Conservation (phyloP, 208 protist genomes). For the Acanthamoeba triangularis region DNA sequence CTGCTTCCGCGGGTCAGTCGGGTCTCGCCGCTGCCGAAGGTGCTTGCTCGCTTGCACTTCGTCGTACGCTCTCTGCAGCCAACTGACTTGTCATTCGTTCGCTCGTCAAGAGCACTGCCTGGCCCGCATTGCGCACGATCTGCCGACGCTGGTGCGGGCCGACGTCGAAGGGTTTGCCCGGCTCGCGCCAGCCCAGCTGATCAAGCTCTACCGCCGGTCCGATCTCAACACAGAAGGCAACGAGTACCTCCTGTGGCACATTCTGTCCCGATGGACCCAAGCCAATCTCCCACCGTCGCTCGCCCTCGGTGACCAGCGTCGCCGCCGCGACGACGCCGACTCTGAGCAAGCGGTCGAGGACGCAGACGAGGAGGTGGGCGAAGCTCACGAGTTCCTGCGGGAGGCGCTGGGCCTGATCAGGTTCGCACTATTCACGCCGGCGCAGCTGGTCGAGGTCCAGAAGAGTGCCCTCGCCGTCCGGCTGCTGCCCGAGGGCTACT, state of each 20-base stretch:
- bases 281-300: neutral
- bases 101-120: neutral
- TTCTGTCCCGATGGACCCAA: neutral
- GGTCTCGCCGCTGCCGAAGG: neutral
- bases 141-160: neutral
- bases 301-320: neutral
- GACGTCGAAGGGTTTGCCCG: neutral
- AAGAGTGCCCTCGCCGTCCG: neutral
- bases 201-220: neutral
- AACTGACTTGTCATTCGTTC: neutral
- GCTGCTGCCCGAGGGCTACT: neutral
- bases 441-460: no score
- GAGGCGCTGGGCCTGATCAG: neutral
- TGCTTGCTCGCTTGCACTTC: neutral
- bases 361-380: neutral
- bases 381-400: neutral
- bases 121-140: neutral
- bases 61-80: neutral
- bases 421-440: neutral
- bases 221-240: constrained; percentile 46
- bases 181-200: neutral
- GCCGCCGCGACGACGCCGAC: neutral
- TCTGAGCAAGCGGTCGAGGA: neutral
- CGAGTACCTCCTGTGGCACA: constrained; percentile 16
- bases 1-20: neutral